A percentile compares a stretch with the other conserved stretches of the same genome.
These are phyloP conservation scores for Hypoxylon lienhwacheense DNA, from an alignment of 495 filamentous ascomycete genomes.

Conservation along the genomic window DNA sequence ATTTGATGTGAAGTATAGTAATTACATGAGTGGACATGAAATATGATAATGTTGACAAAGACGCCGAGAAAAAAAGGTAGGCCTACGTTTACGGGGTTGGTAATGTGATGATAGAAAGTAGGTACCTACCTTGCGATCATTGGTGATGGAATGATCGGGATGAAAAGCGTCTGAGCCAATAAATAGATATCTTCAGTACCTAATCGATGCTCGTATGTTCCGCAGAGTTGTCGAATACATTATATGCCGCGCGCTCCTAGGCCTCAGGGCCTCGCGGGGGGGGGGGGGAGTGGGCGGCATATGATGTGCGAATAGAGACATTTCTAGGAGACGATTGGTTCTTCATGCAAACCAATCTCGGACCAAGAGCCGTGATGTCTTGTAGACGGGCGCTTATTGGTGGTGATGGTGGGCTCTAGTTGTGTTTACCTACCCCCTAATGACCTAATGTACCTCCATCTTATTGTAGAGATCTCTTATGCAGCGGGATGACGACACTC, in stretches of 20 bases:
- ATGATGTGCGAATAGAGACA: not conserved
- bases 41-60: no score
- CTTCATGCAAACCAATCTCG: not conserved
- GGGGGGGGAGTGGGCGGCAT: not conserved
- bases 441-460: conserved; percentile 13
- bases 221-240: not conserved
- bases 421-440: conserved; percentile 14
- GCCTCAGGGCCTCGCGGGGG: not conserved
- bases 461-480: conserved; percentile 29
- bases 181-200: not conserved
- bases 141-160: no score
- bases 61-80: no score
- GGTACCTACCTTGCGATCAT: no score
- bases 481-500: conserved; percentile 26
- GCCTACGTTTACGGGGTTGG: no score
- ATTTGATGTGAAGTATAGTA: no score
- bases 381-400: conserved; percentile 23
- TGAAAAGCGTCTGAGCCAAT: conserved; percentile 25
- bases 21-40: no score
- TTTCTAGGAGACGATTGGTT: conserved; percentile 11
- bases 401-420: conserved; percentile 10
- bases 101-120: no score
- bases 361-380: conserved; percentile 6
- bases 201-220: not conserved
- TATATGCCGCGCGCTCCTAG: conserved; percentile 25